A percentile compares a stretch with the other conserved stretches of the same genome.
phyloP scores from a whole-genome alignment of 257 asterid species.

The Przewalskia tangutica region DNA sequence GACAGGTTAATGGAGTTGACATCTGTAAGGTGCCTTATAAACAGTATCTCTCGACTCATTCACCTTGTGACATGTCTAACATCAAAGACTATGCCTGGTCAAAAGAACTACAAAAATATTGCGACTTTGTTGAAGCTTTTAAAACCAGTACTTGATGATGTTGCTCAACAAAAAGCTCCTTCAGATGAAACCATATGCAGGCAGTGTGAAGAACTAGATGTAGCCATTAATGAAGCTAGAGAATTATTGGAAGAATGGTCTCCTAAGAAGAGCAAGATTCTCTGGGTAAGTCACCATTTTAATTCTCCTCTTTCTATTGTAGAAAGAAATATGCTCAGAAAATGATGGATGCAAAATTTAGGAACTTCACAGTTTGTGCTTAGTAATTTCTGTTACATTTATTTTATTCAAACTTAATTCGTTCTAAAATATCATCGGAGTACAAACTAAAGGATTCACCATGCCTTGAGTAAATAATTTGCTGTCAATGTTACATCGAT shows the following conservation, averaged over 20 bases:
- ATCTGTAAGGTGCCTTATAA: constrained; percentile 63
- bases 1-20: constrained; percentile 67
- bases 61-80: constrained; percentile 65
- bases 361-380: background rate
- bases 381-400: background rate
- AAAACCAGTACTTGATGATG: constrained; percentile 60
- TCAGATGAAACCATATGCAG: constrained; percentile 36
- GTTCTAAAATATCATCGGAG: background rate
- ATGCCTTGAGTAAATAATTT: background rate
- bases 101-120: constrained; percentile 46
- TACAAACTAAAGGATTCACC: background rate
- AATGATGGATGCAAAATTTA: background rate
- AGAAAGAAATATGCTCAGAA: background rate
- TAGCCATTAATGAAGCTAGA: constrained; percentile 72
- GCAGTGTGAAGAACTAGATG: constrained; percentile 73
- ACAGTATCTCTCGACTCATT: constrained; percentile 82
- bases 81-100: constrained; percentile 53
- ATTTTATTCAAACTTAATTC: background rate
- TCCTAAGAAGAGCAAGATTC: constrained; percentile 79
- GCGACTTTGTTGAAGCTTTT: constrained; percentile 56
- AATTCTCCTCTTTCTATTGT: background rate
- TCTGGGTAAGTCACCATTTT: constrained; percentile 49
- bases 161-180: constrained; percentile 33
- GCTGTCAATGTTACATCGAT: background rate
- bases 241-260: constrained; percentile 89